A percentile compares a stretch with the other conserved stretches of the same genome.
Evolutionary conservation across 2,329 filamentous ascomycete species (phyloP).

Genomic region (Aspergillus unguis): DNA sequence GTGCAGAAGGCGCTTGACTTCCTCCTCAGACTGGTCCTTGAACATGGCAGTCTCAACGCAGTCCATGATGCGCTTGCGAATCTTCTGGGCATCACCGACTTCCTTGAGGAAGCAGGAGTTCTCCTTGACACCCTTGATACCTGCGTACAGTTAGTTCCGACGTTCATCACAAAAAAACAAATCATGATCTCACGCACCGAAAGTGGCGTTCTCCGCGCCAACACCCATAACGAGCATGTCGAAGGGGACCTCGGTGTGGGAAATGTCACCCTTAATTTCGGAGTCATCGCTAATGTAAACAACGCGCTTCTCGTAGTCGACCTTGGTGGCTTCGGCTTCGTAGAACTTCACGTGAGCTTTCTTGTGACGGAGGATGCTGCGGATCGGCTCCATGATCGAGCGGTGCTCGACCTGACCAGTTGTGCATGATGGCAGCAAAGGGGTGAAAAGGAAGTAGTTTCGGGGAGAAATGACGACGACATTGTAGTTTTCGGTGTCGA

Average conservation of each 20-base stretch:
- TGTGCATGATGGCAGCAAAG: slow-evolving; percentile 93
- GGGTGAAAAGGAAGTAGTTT: slow-evolving; percentile 99
- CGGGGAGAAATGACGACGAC: slow-evolving; percentile 95
- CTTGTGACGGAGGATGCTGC: slow-evolving; percentile 93
- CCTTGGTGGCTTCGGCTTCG: slow-evolving; percentile 94
- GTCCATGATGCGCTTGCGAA: slow-evolving; percentile 99
- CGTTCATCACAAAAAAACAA: neutral
- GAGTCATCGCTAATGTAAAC: slow-evolving; percentile 89
- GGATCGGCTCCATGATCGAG: slow-evolving; percentile 99
- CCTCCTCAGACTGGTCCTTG: slow-evolving; percentile 87
- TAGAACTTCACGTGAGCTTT: slow-evolving; percentile 92
- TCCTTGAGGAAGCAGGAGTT: slow-evolving; percentile 98
- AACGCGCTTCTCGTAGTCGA: slow-evolving; percentile 86
- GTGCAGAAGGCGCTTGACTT: slow-evolving; percentile 90
- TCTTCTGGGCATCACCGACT: slow-evolving; percentile 90
- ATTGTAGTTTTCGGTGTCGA: slow-evolving; percentile 99
- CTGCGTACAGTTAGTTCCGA: slow-evolving; percentile 32
- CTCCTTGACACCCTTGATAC: slow-evolving; percentile 89
- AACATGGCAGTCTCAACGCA: slow-evolving; percentile 98
- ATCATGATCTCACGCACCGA: slow-evolving; percentile 56
- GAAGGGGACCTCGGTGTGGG: slow-evolving; percentile 85
- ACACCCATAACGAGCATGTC: slow-evolving; percentile 98
- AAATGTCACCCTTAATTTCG: slow-evolving; percentile 79
- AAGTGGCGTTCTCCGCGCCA: slow-evolving; percentile 96
- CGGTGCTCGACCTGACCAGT: slow-evolving; percentile 97